Evolutionary conservation across 2,329 filamentous ascomycete genomes (phyloP), one percentile per base, ranked within the genome.

Genomic region (Teratosphaeria epicoccoides): DNA sequence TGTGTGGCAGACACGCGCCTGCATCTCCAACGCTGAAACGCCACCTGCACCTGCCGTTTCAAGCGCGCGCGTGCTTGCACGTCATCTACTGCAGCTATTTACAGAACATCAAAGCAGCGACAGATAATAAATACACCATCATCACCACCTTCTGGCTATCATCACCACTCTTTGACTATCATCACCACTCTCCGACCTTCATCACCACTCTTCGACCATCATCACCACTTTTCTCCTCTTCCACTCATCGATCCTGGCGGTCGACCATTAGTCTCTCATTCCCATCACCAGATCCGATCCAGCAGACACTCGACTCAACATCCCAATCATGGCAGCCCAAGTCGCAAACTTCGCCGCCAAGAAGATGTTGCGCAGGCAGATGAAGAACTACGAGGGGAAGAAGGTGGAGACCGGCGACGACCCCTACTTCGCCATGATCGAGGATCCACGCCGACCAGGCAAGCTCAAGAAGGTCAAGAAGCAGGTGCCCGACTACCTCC

Each of bases 381-480:
- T 76, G 70, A 66, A 70, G 53, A 70, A 75, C 57, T 76, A 75
- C 62, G 65, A 69, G 57, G 53, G 55, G 58, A 76, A 76, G 63
- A 65, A 70, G 6, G 66, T 68, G 49, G 58, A 60, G 24, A 63
- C 61, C 11, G 69, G 66, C 1, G 68, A 73, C 52, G 90, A 97
- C 66, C 89, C 90, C 5, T 95, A 89, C 72, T 95, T 90, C 63
- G 88, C 95, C 68, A 77, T 82, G 59, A 82, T 95, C 29, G 82
- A 84, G 22, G 84, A 90, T 43, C 87, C 85, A 7, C 79, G 82
- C 56, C 80, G 75, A 50, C 81, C 83, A 24, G 82, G 81, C 62
- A 94, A 89, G 67, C 76, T 78, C 52, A 91, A 88, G 75, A 95
- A 87, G 70, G 80, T 84, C 66, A 88, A 86, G 73, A 95, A 94